Evolutionary conservation across 2,329 filamentous ascomycete genomes (phyloP).

Genomic region (Paracorniculantispora psalliotae): DNA sequence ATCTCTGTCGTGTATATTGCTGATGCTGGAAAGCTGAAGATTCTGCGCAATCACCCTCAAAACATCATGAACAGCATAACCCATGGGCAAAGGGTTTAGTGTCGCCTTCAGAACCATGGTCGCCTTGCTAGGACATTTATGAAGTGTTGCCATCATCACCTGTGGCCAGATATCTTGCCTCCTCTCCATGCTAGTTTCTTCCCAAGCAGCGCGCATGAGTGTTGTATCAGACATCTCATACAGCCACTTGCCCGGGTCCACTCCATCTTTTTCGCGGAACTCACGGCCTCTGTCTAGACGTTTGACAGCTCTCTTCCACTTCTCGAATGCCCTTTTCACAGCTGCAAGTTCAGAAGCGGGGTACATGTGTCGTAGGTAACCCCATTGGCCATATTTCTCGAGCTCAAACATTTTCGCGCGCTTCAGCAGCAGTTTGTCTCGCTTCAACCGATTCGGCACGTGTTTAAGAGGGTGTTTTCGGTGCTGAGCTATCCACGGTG

Average conservation of each 20-base stretch:
- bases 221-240: slow-evolving; percentile 25
- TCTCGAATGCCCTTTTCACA: background rate
- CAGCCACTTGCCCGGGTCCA: slow-evolving; percentile 24
- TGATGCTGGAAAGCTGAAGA: slow-evolving; percentile 18
- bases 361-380: background rate
- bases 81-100: slow-evolving; percentile 29
- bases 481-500: background rate
- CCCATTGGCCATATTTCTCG: slow-evolving; percentile 1
- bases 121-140: slow-evolving; percentile 27
- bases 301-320: background rate
- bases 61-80: slow-evolving; percentile 34
- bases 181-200: slow-evolving; percentile 21
- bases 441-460: background rate
- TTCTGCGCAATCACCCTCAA: slow-evolving; percentile 27
- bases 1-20: slow-evolving; percentile 19
- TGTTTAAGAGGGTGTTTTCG: background rate
- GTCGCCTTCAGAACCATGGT: slow-evolving; percentile 33
- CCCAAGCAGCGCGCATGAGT: slow-evolving; percentile 32
- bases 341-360: background rate
- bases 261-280: slow-evolving; percentile 18
- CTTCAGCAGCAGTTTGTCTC: background rate
- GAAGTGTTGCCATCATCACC: slow-evolving; percentile 33
- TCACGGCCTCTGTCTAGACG: background rate
- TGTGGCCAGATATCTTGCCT: slow-evolving; percentile 27
- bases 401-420: background rate